Percentiles rank a stretch among this genome's conserved stretches.
These are phyloP conservation scores for Penicillium parvum DNA, from an alignment of 495 filamentous ascomycete genomes.

Conservation along the genomic window DNA sequence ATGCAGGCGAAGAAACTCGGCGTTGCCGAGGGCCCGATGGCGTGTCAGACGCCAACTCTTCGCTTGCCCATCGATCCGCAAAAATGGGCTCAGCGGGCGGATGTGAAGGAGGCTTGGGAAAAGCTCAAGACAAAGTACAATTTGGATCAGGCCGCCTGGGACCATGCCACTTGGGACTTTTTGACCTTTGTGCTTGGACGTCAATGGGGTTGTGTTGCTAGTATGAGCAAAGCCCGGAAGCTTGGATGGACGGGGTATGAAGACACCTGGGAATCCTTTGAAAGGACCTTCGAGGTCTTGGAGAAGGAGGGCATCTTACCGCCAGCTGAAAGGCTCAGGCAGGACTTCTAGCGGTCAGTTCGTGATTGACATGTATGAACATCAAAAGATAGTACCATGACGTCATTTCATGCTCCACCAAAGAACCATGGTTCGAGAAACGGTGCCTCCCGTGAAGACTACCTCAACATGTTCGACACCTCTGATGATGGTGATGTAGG, in stretches of 20 bases:
- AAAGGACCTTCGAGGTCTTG: slow-evolving; percentile 43
- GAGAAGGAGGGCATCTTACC: slow-evolving; percentile 29
- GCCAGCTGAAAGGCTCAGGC: slow-evolving; percentile 4
- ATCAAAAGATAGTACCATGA: no score
- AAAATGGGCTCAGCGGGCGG: slow-evolving; percentile 47
- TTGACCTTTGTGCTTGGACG: slow-evolving; percentile 47
- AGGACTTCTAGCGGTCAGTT: not conserved
- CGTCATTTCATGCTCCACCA: no score
- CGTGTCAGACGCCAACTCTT: slow-evolving; percentile 22
- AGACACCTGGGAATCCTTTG: slow-evolving; percentile 51
- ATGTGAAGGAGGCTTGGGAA: slow-evolving; percentile 48
- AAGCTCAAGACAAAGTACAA: slow-evolving; percentile 43
- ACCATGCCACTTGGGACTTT: slow-evolving; percentile 56
- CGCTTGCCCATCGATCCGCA: slow-evolving; percentile 46
- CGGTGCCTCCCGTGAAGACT: no score
- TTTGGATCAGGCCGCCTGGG: slow-evolving; percentile 45
- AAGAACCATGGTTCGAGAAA: no score
- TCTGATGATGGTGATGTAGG: no score
- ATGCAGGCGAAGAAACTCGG: no score
- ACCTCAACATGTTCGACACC: no score
- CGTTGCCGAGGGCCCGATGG: slow-evolving; percentile 18
- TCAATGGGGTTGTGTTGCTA: slow-evolving; percentile 42
- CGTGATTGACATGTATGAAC: no score
- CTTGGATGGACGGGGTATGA: slow-evolving; percentile 31
- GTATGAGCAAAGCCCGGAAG: slow-evolving; percentile 56